A percentile compares a stretch with the other conserved stretches of the same genome.
Conservation (phyloP, 108 stramenopile genomes). For the Pseudonitzschia multiseries region DNA sequence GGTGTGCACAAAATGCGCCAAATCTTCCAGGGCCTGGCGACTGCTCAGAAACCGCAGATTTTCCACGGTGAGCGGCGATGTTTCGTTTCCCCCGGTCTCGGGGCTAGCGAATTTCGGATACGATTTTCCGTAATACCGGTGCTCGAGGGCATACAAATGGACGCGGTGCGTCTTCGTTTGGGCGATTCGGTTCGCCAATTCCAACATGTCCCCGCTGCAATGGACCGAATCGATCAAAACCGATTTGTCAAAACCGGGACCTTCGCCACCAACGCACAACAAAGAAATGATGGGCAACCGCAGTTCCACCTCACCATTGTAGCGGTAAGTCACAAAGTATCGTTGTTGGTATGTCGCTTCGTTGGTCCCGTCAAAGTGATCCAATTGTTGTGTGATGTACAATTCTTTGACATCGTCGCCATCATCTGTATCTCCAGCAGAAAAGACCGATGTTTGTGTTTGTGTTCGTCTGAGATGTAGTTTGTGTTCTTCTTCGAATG, state of each 20-base stretch:
- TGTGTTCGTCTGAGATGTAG: background rate
- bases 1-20: conserved; percentile 62
- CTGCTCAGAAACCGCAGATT: conserved; percentile 67
- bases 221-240: conserved; percentile 83
- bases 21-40: conserved; percentile 82
- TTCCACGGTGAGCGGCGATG: conserved; percentile 42
- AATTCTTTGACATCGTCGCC: conserved; percentile 57
- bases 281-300: conserved; percentile 40
- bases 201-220: conserved; percentile 88
- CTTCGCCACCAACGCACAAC: conserved; percentile 89
- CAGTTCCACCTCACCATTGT: background rate
- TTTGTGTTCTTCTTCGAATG: background rate
- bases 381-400: conserved; percentile 55
- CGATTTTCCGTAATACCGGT: conserved; percentile 88
- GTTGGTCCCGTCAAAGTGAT: conserved; percentile 65
- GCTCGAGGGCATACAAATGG: conserved; percentile 82
- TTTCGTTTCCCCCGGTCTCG: background rate
- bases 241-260: conserved; percentile 65
- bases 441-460: background rate
- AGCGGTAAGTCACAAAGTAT: conserved; percentile 73
- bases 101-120: conserved; percentile 46
- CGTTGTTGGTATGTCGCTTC: conserved; percentile 56
- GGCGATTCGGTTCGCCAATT: conserved; percentile 47
- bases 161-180: conserved; percentile 33
- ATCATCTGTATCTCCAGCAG: background rate